Conservation (phyloP, 768 basidiomycete species). For the Lyophyllum shimeji region DNA sequence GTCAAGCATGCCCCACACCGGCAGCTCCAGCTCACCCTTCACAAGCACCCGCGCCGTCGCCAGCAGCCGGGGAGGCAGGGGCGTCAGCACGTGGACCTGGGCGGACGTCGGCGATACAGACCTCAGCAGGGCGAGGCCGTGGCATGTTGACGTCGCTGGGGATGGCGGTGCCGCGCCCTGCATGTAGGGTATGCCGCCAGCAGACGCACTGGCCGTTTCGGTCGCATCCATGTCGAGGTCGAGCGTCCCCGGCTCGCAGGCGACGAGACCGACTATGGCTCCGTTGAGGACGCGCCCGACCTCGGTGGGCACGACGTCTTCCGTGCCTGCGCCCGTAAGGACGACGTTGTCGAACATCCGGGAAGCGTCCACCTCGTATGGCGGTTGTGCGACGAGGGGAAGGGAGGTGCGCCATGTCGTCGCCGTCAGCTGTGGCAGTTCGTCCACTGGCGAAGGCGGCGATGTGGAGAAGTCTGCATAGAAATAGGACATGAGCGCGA, state of each 20-base stretch:
- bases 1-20: constrained; percentile 86
- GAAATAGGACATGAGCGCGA: constrained; percentile 78
- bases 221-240: constrained; percentile 22
- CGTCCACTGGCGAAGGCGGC: constrained; percentile 8
- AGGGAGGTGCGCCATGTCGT: constrained; percentile 62
- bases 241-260: constrained; percentile 42
- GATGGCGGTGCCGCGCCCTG: constrained; percentile 55
- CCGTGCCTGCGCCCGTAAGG: constrained; percentile 70
- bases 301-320: constrained; percentile 76
- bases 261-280: constrained; percentile 75
- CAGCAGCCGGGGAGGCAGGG: constrained; percentile 55
- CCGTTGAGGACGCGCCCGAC: constrained; percentile 74
- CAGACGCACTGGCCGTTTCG: not conserved
- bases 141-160: constrained; percentile 60
- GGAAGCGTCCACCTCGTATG: constrained; percentile 68
- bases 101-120: constrained; percentile 33
- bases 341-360: constrained; percentile 62
- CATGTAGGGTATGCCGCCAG: constrained; percentile 48
- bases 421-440: constrained; percentile 36
- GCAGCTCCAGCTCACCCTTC: constrained; percentile 88
- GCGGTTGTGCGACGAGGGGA: constrained; percentile 67
- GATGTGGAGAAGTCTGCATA: constrained; percentile 44
- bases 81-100: constrained; percentile 78
- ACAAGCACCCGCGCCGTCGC: constrained; percentile 51
- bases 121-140: constrained; percentile 80